Evolutionary conservation across 306 rosid species (phyloP).

Genomic region (Biancaea sappan): DNA sequence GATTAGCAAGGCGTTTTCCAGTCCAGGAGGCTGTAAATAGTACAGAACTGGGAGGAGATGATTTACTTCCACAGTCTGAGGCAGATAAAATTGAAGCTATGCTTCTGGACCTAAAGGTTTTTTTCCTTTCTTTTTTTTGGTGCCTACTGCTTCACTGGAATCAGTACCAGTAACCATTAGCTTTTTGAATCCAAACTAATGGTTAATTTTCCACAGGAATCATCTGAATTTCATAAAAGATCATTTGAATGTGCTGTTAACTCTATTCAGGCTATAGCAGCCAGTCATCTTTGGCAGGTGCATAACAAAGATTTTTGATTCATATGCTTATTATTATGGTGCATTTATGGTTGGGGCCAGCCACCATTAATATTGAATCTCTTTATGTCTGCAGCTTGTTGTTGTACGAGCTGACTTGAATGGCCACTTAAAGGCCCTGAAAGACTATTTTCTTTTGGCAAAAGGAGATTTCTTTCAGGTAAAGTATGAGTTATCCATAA

Average conservation of each 20-base stretch:
- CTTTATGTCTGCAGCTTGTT: slow-evolving; percentile 77
- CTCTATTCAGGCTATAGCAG: slow-evolving; percentile 87
- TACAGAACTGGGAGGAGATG: slow-evolving; percentile 62
- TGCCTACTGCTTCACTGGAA: slow-evolving; percentile 24
- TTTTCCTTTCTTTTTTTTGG: slow-evolving; percentile 25
- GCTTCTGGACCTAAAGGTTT: slow-evolving; percentile 90
- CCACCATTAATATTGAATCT: slow-evolving; percentile 27
- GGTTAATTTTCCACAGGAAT: slow-evolving; percentile 60
- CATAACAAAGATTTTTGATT: slow-evolving; percentile 29
- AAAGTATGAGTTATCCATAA: slow-evolving; percentile 35
- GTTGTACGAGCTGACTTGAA: slow-evolving; percentile 95
- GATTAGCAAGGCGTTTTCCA: slow-evolving; percentile 62
- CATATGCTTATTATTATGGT: slow-evolving; percentile 29
- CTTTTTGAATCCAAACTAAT: slow-evolving; percentile 15
- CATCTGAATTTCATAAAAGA: slow-evolving; percentile 91
- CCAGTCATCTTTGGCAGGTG: slow-evolving; percentile 99
- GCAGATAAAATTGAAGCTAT: slow-evolving; percentile 93
- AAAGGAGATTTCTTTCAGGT: slow-evolving; percentile 99
- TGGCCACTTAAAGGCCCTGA: slow-evolving; percentile 92
- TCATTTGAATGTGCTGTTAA: slow-evolving; percentile 90
- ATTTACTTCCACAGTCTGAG: slow-evolving; percentile 90
- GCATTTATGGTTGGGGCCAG: slow-evolving; percentile 32
- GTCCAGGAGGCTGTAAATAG: slow-evolving; percentile 62
- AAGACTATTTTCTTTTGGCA: slow-evolving; percentile 94
- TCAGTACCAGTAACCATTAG: neutral